phyloP scores from a whole-genome alignment of 768 basidiomycete species.

The Termitomyces sp. region DNA sequence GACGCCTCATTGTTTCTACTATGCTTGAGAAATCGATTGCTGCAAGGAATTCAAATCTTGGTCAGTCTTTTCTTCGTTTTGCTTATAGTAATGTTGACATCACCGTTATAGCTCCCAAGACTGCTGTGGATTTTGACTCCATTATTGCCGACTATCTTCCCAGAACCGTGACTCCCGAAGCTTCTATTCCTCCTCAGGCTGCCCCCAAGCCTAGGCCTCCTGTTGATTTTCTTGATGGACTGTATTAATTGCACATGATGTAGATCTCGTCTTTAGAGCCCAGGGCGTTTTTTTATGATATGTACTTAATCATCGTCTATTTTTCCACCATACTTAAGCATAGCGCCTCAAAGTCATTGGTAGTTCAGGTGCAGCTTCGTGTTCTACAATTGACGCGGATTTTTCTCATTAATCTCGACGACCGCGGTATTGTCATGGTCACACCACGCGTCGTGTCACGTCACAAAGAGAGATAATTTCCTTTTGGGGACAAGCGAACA shows the following conservation, averaged over 20 bases:
- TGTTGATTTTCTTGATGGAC: conserved; percentile 38
- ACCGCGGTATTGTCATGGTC: not conserved
- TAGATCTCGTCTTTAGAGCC: not conserved
- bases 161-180: conserved; percentile 15
- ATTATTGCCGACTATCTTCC: conserved; percentile 73
- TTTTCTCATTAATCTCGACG: too few species aligned
- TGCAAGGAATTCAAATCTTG: conserved; percentile 39
- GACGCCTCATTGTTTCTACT: conserved; percentile 60
- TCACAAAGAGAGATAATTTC: not conserved
- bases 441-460: not conserved
- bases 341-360: too few species aligned
- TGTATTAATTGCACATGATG: conserved; percentile 26
- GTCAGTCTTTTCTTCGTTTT: conserved; percentile 25
- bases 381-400: too few species aligned
- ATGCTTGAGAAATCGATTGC: conserved; percentile 54
- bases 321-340: too few species aligned
- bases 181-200: conserved; percentile 11
- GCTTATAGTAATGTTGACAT: conserved; percentile 4
- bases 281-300: not conserved
- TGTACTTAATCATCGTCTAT: too few species aligned
- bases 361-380: too few species aligned
- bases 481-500: not conserved
- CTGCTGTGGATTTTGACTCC: conserved; percentile 63
- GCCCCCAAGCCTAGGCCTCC: conserved; percentile 23
- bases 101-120: conserved; percentile 31